Evolutionary conservation across 495 filamentous ascomycete genomes (phyloP).

Genomic region (Penicillium tannophilum): DNA sequence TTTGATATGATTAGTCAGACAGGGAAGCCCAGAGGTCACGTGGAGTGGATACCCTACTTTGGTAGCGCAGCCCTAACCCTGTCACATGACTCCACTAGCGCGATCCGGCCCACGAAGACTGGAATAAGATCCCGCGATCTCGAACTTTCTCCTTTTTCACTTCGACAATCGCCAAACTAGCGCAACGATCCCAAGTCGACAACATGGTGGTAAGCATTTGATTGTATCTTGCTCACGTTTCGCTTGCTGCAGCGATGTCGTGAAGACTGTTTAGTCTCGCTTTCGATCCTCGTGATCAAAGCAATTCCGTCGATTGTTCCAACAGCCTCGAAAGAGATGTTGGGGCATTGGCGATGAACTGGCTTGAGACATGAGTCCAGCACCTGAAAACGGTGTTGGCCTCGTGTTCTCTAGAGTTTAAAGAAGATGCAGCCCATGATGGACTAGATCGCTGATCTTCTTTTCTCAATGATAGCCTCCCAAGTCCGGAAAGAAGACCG

Average conservation of each 20-base stretch:
- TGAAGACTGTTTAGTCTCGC: constrained; percentile 34
- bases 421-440: constrained; percentile 77
- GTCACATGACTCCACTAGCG: constrained; percentile 38
- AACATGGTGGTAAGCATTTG: constrained; percentile 55
- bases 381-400: constrained; percentile 54
- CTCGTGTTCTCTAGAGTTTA: constrained; percentile 83
- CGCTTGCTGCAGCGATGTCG: constrained; percentile 41
- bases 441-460: constrained; percentile 88
- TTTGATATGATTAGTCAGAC: neutral
- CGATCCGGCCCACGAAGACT: constrained; percentile 37
- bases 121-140: constrained; percentile 27
- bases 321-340: constrained; percentile 39
- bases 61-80: constrained; percentile 25
- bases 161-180: constrained; percentile 47
- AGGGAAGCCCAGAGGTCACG: neutral
- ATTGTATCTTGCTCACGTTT: constrained; percentile 35
- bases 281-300: constrained; percentile 43
- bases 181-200: constrained; percentile 50
- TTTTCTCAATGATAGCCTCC: constrained; percentile 99
- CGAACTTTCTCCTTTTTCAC: constrained; percentile 28
- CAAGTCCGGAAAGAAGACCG: constrained; percentile 93
- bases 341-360: constrained; percentile 66
- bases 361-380: constrained; percentile 74
- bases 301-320: constrained; percentile 42
- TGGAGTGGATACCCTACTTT: constrained; percentile 1